Base-by-base conservation (phyloP, 805 yeast genomes). In the Saturnispora mendoncae region DNA sequence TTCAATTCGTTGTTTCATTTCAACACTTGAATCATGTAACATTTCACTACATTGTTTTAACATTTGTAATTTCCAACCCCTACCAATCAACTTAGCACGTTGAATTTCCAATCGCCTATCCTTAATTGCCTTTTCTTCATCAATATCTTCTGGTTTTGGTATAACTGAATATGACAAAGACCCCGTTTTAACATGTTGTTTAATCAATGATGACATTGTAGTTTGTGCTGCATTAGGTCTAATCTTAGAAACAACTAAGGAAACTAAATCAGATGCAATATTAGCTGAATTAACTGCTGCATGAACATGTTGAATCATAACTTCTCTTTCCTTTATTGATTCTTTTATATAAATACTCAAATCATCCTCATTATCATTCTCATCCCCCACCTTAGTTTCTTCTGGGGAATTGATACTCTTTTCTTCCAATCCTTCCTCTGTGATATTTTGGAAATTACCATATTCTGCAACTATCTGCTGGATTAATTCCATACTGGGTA, bases 251-350 rank as follows among this genome's bases (percentile, higher is more conserved):
- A 90, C 71, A 44, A 92, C 64, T 46, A 90, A 67, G 1, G 96
- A 85, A 1, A 90, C 80, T 48, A 88, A 84, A 55, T 90, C 98
- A 43, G 88, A 65, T 1, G 95, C 80, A 29, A 92, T 61, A 0
- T 96, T 87, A 0, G 94, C 78, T 55, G 92, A 97, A 56, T 90
- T 92, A 50, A 84, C 66, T 2, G 97, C 95, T 0, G 76, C 59
- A 41, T 74, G 71, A 24, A 83, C 67, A 33, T 68, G 65, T 14
- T 64, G 66, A 13, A 78, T 51, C 32, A 80, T 67, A 44, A 76
- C 75, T n/a, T 62, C 55, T 53, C 77, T 77, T 14, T 73, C 67
- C 33, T 64, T 65, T 36, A 64, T 59, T 51, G 78, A 78, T 8
- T 64, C 63, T 34, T 66, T 25, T n/a, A 36, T 38, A 3, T 31